phyloP scores from a whole-genome alignment of 2,329 filamentous ascomycete species.

The Davidsoniella eucalypti region DNA sequence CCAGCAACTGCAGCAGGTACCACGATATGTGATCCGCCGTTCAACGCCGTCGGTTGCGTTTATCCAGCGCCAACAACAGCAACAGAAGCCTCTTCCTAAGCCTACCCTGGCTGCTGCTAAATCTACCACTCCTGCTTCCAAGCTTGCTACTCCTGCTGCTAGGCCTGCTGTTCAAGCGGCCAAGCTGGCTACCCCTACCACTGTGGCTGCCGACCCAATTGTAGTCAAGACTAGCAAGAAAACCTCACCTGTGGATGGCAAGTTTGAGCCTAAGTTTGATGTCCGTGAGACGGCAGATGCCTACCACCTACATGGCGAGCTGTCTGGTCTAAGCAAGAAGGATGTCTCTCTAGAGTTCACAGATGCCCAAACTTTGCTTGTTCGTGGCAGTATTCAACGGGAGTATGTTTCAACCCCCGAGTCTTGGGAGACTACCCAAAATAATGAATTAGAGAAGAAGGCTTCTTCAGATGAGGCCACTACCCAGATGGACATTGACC shows the following conservation, averaged over 20 bases:
- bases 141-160: constrained; percentile 13
- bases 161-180: not conserved
- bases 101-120: not conserved
- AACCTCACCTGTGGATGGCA: too few species aligned
- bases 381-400: constrained; percentile 55
- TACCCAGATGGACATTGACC: not conserved
- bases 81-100: not conserved
- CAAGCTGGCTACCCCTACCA: constrained; percentile 23
- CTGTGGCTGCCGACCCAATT: too few species aligned
- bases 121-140: not conserved
- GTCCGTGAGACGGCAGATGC: constrained; percentile 49
- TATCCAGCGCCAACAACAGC: too few species aligned
- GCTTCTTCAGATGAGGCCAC: constrained; percentile 23
- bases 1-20: too few species aligned
- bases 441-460: constrained; percentile 19
- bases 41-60: too few species aligned
- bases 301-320: constrained; percentile 68
- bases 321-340: constrained; percentile 59
- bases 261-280: constrained; percentile 63
- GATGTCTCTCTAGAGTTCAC: constrained; percentile 65
- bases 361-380: constrained; percentile 54
- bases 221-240: too few species aligned
- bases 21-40: too few species aligned
- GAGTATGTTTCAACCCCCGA: constrained; percentile 32
- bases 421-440: constrained; percentile 16